Base-by-base conservation (phyloP, 2,329 filamentous ascomycete species). In the Basipetospora chlamydospora region DNA sequence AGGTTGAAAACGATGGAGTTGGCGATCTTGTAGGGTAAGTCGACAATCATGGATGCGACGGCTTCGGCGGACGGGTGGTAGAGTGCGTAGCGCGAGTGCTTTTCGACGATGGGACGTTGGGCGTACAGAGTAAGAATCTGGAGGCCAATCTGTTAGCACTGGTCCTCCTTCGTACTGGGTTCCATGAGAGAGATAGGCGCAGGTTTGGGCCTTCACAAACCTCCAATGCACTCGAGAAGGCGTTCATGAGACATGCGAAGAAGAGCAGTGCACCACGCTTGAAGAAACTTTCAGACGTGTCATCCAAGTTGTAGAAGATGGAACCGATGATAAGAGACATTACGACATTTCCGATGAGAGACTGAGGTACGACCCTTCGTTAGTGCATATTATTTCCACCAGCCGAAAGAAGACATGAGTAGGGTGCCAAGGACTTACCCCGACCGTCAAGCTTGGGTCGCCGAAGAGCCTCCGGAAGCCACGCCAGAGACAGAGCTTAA, bases 51-150 rank as follows among this genome's bases (percentile, higher is more conserved):
- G 8, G 82, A 90, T 0, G 82, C 75, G 41, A 84, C 67, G n/a
- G 85, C 83, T 64, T 95, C 86, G 12, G 85, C 80, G 8, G 80
- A 86, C 0, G 87, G 85, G 49, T 93, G 87, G 49, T 94, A 93
- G 13, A 94, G 67, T 13, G 86, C 85, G 52, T 93, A 94, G 40
- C 80, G 75, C 39, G 69, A 62, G 47, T 95, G 87, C 54, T 94
- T 94, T 52, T 94, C 85, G 41, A 95, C 84, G 47, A 94, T 93
- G 2, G 82, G 80, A 26, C 87, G 79, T 69, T 94, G 86, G 2
- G 82, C 73, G 52, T 90, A 95, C 4, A 94, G 67, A 0, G 82
- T 86, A 23, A 90, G 58, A 51, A 94, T 90, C 34, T 37, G 13
- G 3, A 9, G 6, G 66, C 78, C 41, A 0, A 3, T 0, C 0